phyloP scores from a whole-genome alignment of 306 rosid genomes.

The Quillaja saponaria region DNA sequence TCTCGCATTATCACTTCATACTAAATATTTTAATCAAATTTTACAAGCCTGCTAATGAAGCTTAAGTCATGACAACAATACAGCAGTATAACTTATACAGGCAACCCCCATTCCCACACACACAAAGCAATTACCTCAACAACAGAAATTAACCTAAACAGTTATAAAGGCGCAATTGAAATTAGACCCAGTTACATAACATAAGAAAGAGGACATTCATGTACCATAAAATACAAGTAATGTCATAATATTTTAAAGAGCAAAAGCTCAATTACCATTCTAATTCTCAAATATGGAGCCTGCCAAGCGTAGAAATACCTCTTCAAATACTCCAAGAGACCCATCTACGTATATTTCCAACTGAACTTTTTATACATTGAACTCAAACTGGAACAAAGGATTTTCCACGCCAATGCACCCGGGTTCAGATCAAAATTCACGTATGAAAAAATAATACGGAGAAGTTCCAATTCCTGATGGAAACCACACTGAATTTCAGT shows the following conservation, averaged over 20 bases:
- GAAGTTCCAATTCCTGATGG: background rate
- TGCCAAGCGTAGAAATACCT: slow-evolving; percentile 9
- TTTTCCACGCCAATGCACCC: background rate
- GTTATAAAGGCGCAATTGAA: too few relatives aligned
- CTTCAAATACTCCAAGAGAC: slow-evolving; percentile 16
- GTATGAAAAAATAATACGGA: background rate
- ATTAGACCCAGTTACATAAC: too few relatives aligned
- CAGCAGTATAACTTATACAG: too few relatives aligned
- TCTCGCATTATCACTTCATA: background rate
- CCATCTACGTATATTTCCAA: slow-evolving; percentile 12
- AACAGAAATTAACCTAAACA: too few relatives aligned
- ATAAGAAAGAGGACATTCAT: too few relatives aligned
- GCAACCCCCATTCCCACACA: too few relatives aligned
- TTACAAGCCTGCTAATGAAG: background rate
- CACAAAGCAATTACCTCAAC: too few relatives aligned
- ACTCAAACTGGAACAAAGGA: background rate
- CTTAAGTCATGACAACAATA: too few relatives aligned
- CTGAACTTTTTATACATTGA: slow-evolving; percentile 4
- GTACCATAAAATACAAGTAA: background rate
- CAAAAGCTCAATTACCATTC: slow-evolving; percentile 34
- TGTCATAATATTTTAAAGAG: too few relatives aligned
- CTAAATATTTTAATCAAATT: background rate
- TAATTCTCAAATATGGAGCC: slow-evolving; percentile 16
- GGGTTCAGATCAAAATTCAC: background rate
- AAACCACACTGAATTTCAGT: background rate